Evolutionary conservation across 495 filamentous ascomycete species (phyloP).

Genomic region (Neurospora sp.): DNA sequence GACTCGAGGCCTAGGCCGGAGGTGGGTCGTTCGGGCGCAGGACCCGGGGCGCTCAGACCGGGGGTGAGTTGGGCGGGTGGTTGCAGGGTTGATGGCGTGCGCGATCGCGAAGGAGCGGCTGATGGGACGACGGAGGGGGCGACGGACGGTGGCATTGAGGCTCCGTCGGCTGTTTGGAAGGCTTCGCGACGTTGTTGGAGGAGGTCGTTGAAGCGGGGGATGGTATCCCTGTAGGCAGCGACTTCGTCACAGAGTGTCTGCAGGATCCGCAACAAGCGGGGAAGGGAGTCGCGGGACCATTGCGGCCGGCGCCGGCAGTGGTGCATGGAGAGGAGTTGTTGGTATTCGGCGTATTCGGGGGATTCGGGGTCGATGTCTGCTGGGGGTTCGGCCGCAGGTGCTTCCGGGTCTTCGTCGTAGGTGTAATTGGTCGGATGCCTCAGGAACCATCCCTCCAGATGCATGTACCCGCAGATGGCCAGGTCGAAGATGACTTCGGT

Average conservation of each 20-base stretch:
- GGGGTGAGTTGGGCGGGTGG: not conserved
- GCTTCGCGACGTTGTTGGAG: constrained; percentile 60
- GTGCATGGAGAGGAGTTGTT: constrained; percentile 33
- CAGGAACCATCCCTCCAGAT: constrained; percentile 82
- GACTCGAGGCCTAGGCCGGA: constrained; percentile 31
- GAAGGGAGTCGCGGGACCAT: constrained; percentile 34
- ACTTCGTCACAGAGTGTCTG: constrained; percentile 54
- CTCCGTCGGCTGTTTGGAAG: constrained; percentile 46
- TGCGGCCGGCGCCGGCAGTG: constrained; percentile 40
- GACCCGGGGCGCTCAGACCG: constrained; percentile 1
- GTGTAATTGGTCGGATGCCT: constrained; percentile 55
- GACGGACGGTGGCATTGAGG: not conserved
- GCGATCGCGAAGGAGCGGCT: not conserved
- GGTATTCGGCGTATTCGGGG: constrained; percentile 30
- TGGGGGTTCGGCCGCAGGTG: constrained; percentile 3
- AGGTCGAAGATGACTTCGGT: constrained; percentile 77
- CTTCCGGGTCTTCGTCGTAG: constrained; percentile 31
- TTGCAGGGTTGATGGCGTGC: not conserved
- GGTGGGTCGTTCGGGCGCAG: constrained; percentile 31
- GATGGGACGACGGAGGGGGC: not conserved
- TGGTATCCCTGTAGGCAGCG: constrained; percentile 50
- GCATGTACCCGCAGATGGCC: constrained; percentile 69
- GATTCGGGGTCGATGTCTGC: constrained; percentile 21
- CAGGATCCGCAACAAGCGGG: constrained; percentile 40
- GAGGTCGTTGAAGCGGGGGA: constrained; percentile 68